Conservation (phyloP, 768 basidiomycete species). For the Termitomyces sp. region DNA sequence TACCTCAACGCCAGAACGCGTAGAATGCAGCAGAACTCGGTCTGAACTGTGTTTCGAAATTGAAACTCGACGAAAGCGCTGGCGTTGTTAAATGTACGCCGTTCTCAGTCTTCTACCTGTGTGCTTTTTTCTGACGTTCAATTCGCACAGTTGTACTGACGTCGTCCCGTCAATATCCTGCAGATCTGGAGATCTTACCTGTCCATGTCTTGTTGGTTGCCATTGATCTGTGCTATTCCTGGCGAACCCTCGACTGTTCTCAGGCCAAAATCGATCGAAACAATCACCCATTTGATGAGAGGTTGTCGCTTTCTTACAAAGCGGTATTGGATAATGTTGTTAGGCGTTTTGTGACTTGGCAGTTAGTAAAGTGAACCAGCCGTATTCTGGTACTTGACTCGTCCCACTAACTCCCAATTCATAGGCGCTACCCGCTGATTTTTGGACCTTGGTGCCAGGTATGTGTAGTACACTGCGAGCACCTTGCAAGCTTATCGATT, state of each 20-base stretch:
- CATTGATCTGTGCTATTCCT: slow-evolving; percentile 32
- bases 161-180: slow-evolving; percentile 15
- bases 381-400: neutral
- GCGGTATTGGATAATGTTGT: slow-evolving; percentile 49
- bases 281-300: slow-evolving; percentile 52
- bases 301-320: slow-evolving; percentile 51
- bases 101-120: slow-evolving; percentile 9
- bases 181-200: slow-evolving; percentile 17
- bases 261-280: slow-evolving; percentile 6
- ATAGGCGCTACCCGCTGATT: slow-evolving; percentile 72
- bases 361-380: slow-evolving; percentile 53
- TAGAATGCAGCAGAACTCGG: slow-evolving; percentile 63
- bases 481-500: neutral
- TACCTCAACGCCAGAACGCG: neutral
- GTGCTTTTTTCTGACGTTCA: slow-evolving; percentile 3
- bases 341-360: slow-evolving; percentile 50
- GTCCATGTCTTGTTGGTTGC: slow-evolving; percentile 37
- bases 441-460: slow-evolving; percentile 71
- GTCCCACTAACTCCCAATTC: neutral
- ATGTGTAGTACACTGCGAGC: slow-evolving; percentile 13
- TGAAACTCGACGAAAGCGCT: slow-evolving; percentile 43
- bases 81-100: slow-evolving; percentile 36
- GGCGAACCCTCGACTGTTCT: slow-evolving; percentile 22
- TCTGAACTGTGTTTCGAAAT: slow-evolving; percentile 52
- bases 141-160: slow-evolving; percentile 13